Evolutionary conservation across 192 early-diverging fungal species (phyloP), one percentile per base, ranked within the genome.

Genomic region (Jimgerdemannia lactiflua): DNA sequence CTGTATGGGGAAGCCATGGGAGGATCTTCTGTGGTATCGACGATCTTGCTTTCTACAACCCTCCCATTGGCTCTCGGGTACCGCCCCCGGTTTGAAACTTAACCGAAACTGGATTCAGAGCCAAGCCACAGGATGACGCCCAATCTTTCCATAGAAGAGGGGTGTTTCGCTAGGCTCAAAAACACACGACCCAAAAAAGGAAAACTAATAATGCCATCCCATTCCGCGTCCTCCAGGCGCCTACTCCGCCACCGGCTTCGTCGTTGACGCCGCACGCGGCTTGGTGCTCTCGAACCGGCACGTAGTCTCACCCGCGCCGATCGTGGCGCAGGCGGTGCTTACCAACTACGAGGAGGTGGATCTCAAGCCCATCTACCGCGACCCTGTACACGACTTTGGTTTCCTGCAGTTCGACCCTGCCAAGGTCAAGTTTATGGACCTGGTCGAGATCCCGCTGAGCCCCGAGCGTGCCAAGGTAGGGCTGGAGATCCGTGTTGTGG

Each of bases 381-480:
- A 95, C 72, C 93, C 93, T 1, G 86, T 95, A 59, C 93, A 95
- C 77, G 94, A 95, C 83, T 95, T 94, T 91, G 92, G 92, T 4
- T 92, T 95, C 73, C 82, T 94, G 74, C 83, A 88, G 80, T 95
- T 92, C 68, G 91, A 95, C 73, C 90, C 89, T 4, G 72, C 75
- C 41, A 82, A 89, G 74, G 80, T 95, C 65, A 88, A 91, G 71
- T 91, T 90, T 73, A 93, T 92, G 88, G 78, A 90, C 18, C 77
- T 93, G 4, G 79, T 84, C 9, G 86, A 90, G 71, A 94, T 95
- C 70, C 80, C 83, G 39, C 83, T 95, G 41, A 84, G 85, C 39
- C 93, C 94, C 0, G 89, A 91, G 69, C 70, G 84, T 3, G 93
- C 91, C 18, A 88, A 88, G 64, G 91, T 93, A 2, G 94, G 94